phyloP scores from a whole-genome alignment of 2,329 filamentous ascomycete species.

The Pezicula rhizophila region DNA sequence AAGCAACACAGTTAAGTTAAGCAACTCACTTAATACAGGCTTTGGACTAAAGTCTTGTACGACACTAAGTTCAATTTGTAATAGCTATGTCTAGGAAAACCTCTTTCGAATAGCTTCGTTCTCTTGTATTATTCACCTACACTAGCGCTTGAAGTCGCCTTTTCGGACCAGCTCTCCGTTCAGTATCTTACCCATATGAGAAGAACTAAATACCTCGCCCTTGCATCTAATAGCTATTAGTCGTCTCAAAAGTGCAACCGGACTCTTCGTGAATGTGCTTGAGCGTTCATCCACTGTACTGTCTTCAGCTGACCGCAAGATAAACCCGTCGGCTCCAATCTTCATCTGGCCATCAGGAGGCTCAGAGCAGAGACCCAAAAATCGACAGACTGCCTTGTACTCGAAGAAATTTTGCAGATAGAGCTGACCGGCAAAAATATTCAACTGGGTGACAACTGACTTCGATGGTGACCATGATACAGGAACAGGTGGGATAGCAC shows the following conservation, averaged over 20 bases:
- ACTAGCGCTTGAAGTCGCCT: background rate
- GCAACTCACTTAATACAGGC: too few relatives aligned
- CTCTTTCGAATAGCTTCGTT: too few relatives aligned
- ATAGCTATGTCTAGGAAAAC: too few relatives aligned
- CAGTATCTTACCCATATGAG: slow-evolving; percentile 39
- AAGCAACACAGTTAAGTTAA: too few relatives aligned
- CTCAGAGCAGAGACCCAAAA: slow-evolving; percentile 41
- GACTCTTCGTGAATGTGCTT: slow-evolving; percentile 22
- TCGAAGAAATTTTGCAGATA: slow-evolving; percentile 51
- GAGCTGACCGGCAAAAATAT: slow-evolving; percentile 62
- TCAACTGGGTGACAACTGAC: slow-evolving; percentile 38
- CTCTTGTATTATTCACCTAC: too few relatives aligned
- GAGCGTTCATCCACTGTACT: too few relatives aligned
- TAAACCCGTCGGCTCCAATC: slow-evolving; percentile 29
- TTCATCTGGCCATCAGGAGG: slow-evolving; percentile 5
- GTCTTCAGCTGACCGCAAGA: slow-evolving; percentile 7
- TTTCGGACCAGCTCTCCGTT: slow-evolving; percentile 27
- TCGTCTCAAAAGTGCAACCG: slow-evolving; percentile 34
- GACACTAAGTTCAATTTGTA: too few relatives aligned
- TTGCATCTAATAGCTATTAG: slow-evolving; percentile 30
- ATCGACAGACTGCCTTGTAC: slow-evolving; percentile 46
- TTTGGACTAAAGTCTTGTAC: too few relatives aligned
- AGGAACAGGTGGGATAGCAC: slow-evolving; percentile 28
- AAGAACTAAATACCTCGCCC: slow-evolving; percentile 34
- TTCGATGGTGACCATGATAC: slow-evolving; percentile 13